Conservation (phyloP, 805 yeast species). For the Danielia reshetovae region DNA sequence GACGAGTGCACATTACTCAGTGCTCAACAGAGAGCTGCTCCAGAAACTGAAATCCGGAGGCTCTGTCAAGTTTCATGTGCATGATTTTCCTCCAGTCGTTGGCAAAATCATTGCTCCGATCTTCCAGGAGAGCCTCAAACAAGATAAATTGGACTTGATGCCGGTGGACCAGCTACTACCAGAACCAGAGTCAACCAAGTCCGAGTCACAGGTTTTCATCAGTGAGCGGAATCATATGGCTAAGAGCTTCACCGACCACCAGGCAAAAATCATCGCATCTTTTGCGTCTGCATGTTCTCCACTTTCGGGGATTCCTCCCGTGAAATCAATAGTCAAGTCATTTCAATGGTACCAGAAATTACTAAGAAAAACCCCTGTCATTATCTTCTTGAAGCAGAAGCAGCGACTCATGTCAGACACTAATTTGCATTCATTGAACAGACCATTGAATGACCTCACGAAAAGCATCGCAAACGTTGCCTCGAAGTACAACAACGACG, state of each 20-base stretch:
- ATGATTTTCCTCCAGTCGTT: constrained; percentile 23
- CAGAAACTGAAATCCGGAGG: neutral
- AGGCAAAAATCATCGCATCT: constrained; percentile 22
- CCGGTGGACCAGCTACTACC: neutral
- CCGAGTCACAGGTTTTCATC: constrained; percentile 4
- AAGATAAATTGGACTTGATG: constrained; percentile 1
- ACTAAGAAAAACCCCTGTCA: constrained; percentile 26
- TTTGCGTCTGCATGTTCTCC: constrained; percentile 28
- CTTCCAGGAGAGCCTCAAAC: constrained; percentile 17
- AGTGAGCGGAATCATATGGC: constrained; percentile 10
- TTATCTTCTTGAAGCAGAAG: constrained; percentile 25
- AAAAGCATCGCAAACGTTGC: constrained; percentile 9
- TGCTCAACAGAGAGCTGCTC: constrained; percentile 21
- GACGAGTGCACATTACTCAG: constrained; percentile 16
- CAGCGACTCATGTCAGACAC: constrained; percentile 26
- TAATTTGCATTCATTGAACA: constrained; percentile 20
- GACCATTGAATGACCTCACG: constrained; percentile 17
- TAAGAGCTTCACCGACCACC: constrained; percentile 19
- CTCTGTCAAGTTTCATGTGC: constrained; percentile 6
- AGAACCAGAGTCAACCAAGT: neutral
- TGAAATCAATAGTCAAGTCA: constrained; percentile 13
- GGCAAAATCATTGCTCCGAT: constrained; percentile 17
- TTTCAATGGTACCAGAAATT: constrained; percentile 29
- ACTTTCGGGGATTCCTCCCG: constrained; percentile 9
- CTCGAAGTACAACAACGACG: constrained; percentile 4